Conservation (phyloP, 805 yeast genomes). For the Tetrapisispora pingtungensis region DNA sequence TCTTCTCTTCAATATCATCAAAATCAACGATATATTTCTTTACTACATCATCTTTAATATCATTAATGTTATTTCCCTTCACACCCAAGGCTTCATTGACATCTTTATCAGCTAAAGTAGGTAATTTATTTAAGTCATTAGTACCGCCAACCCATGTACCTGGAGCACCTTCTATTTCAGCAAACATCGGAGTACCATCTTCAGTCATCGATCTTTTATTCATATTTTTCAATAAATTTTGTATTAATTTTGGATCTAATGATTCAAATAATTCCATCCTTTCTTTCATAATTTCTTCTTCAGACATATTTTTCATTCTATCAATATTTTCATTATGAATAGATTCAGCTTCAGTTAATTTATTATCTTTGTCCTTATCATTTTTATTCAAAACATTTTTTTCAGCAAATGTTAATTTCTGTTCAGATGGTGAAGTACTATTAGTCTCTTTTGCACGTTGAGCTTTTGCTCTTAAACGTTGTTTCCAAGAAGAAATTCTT, state of each 20-base stretch:
- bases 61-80: conserved; percentile 2
- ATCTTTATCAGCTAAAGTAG: conserved; percentile 19
- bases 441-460: background rate
- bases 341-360: conserved; percentile 51
- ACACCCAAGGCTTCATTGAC: conserved; percentile 26
- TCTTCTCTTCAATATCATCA: conserved; percentile 11
- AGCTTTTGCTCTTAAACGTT: conserved; percentile 22
- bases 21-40: background rate
- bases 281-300: conserved; percentile 54
- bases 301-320: conserved; percentile 49
- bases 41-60: background rate
- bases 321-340: conserved; percentile 71
- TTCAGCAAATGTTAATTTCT: background rate
- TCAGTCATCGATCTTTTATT: conserved; percentile 34
- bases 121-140: conserved; percentile 15
- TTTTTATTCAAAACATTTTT: background rate
- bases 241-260: conserved; percentile 59
- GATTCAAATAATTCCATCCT: conserved; percentile 55
- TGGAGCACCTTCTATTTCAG: conserved; percentile 29
- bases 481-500: conserved; percentile 43
- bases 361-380: background rate
- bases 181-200: conserved; percentile 31
- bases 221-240: conserved; percentile 47
- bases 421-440: background rate
- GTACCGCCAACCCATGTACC: conserved; percentile 31